These are phyloP conservation scores for Saturnispora dispora DNA, from an alignment of 805 yeast species.

Conservation along the genomic window DNA sequence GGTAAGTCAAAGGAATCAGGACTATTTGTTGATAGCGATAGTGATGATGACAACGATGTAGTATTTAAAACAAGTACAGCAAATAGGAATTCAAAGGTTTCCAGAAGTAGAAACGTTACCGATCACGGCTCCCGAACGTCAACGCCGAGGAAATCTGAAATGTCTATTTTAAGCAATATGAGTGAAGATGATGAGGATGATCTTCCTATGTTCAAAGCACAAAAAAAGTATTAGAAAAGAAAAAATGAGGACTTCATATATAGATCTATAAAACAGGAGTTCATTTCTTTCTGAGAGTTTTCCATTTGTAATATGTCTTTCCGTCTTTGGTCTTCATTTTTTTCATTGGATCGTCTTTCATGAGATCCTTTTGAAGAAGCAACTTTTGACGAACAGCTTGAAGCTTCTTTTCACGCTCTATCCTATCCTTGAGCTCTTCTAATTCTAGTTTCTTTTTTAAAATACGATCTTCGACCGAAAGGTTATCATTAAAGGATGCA, in stretches of 20 bases:
- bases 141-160: background rate
- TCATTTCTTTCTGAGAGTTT: conserved; percentile 57
- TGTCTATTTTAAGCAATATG: conserved; percentile 4
- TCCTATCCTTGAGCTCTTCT: conserved; percentile 49
- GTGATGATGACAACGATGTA: conserved; percentile 3
- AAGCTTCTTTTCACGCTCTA: conserved; percentile 64
- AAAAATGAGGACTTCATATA: background rate
- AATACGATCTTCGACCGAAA: conserved; percentile 15
- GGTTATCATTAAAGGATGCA: conserved; percentile 16
- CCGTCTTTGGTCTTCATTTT: conserved; percentile 53
- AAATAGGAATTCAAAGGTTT: background rate
- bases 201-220: conserved; percentile 23
- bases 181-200: conserved; percentile 21
- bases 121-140: background rate
- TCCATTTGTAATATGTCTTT: conserved; percentile 72
- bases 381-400: conserved; percentile 59
- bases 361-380: conserved; percentile 73
- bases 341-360: conserved; percentile 86
- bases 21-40: conserved; percentile 12
- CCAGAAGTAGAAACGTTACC: background rate
- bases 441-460: conserved; percentile 45
- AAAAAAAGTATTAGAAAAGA: conserved; percentile 13
- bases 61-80: background rate
- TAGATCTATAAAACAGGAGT: background rate
- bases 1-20: background rate